Base-by-base conservation (phyloP, 352 stramenopile genomes). In the Pilasporangium apinafurcum region DNA sequence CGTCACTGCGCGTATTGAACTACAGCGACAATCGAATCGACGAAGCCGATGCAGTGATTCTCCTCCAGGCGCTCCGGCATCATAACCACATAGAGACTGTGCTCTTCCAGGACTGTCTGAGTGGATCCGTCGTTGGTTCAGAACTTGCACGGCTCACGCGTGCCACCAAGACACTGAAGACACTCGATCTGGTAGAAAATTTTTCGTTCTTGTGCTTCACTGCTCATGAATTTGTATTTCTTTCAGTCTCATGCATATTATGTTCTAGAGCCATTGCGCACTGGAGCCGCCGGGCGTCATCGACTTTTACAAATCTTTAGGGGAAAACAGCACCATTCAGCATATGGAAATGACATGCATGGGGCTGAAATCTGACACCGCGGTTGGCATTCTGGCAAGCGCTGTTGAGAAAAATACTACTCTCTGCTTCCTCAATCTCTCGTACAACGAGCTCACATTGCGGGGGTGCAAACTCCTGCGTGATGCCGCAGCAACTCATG, bases 371-470 rank as follows among this genome's bases (percentile, higher is more conserved):
- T 84, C 68, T 2, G 78, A 90, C 44, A 62, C 53, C 25, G 72
- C 74, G 9, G 73, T 75, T 13, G 44, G 18, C 2, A 67, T 80
- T 16, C 38, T 90, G 24, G 66, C 69, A 4, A 68, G 67, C 28
- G 59, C 65, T 10, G 26, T 90, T 1, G 57, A 62, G 17, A 27
- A 62, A 37, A 80, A 86, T 34, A 38, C 27, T 1, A 45, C 59
- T 33, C 59, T 90, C 26, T 54, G 37, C 5, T 61, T 67, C 26
- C 40, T 88, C 35, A 71, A 90, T 49, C 53, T 86, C 14, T 67
- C 68, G 16, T 86, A 90, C 70, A 90, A 90, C 42, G 72, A 81
- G 45, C 77, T 90, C 53, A 90, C 78, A 2, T 48, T 90, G 20
- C 74, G 73, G 8, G 75, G 78, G 2, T 87, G 74, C 53, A 90